phyloP scores from a whole-genome alignment of 495 filamentous ascomycete species.

The Thermochaetoides thermophila region DNA sequence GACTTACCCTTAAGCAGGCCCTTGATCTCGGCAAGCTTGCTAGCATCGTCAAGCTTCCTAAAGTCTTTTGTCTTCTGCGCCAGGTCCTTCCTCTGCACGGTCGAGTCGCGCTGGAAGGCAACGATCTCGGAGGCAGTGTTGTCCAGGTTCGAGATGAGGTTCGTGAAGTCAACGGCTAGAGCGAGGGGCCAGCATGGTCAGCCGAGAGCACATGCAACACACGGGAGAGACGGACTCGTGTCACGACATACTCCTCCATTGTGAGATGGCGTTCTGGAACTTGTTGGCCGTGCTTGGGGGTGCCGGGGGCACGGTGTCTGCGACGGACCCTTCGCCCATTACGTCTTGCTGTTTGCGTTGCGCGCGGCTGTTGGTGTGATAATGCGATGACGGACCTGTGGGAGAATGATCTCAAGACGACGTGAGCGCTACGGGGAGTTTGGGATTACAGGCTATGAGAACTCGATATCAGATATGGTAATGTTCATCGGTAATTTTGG shows the following conservation, averaged over 20 bases:
- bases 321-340: slow-evolving; percentile 17
- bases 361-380: too few species aligned
- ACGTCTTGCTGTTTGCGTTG: slow-evolving; percentile 2
- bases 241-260: slow-evolving; percentile 81
- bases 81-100: slow-evolving; percentile 88
- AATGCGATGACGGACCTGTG: too few species aligned
- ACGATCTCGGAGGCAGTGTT: slow-evolving; percentile 87
- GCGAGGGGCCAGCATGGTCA: slow-evolving; percentile 1
- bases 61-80: slow-evolving; percentile 99
- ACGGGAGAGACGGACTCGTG: slow-evolving; percentile 1
- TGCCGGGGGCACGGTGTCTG: slow-evolving; percentile 8
- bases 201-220: slow-evolving; percentile 1
- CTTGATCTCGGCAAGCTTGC: slow-evolving; percentile 79
- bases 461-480: too few species aligned
- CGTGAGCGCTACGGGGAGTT: too few species aligned
- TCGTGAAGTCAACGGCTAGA: slow-evolving; percentile 75
- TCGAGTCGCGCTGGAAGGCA: slow-evolving; percentile 74
- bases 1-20: slow-evolving; percentile 69
- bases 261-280: slow-evolving; percentile 87
- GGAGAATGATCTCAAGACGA: too few species aligned
- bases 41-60: slow-evolving; percentile 80
- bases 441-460: too few species aligned
- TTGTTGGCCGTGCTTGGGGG: slow-evolving; percentile 52
- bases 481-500: too few species aligned
- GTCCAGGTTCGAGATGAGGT: slow-evolving; percentile 76